Conservation (phyloP, 768 basidiomycete genomes). For the Xerocomellus intermedius region DNA sequence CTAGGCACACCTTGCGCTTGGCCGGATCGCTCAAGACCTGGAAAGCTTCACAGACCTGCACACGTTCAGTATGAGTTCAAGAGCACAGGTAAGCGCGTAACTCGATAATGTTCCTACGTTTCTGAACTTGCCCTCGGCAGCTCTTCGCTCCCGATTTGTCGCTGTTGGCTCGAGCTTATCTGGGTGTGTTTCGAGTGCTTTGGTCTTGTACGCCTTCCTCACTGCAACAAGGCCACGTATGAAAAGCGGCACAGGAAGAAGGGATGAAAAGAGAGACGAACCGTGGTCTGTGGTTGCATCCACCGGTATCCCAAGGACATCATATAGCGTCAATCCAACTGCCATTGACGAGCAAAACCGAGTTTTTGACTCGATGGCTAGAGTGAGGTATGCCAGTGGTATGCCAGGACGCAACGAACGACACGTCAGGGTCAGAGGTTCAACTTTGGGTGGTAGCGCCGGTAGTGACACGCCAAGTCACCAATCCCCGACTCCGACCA, state of each 20-base stretch:
- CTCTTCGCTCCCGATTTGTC: conserved; percentile 48
- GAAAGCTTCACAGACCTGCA: conserved; percentile 63
- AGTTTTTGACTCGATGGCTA: not conserved
- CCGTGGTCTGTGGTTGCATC: conserved; percentile 53
- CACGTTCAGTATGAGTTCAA: conserved; percentile 20
- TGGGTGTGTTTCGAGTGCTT: conserved; percentile 69
- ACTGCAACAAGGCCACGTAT: conserved; percentile 33
- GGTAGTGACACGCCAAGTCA: not conserved
- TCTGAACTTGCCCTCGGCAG: conserved; percentile 58
- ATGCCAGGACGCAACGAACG: not conserved
- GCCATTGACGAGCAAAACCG: conserved; percentile 22
- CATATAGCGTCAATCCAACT: conserved; percentile 36
- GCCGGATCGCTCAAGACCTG: conserved; percentile 53
- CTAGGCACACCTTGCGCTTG: conserved; percentile 49
- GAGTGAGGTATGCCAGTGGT: not conserved
- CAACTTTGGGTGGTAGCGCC: not conserved
- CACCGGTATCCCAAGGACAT: conserved; percentile 45
- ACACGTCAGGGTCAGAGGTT: not conserved
- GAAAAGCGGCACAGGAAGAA: not conserved
- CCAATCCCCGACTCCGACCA: conserved; percentile 8
- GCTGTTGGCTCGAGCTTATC: conserved; percentile 63
- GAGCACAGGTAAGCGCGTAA: conserved; percentile 18
- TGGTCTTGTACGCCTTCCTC: conserved; percentile 64
- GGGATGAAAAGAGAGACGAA: conserved; percentile 23
- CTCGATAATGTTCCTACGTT: conserved; percentile 42